These are phyloP conservation scores for Amanita thiersii DNA, from an alignment of 768 basidiomycete genomes.

Conservation along the genomic window DNA sequence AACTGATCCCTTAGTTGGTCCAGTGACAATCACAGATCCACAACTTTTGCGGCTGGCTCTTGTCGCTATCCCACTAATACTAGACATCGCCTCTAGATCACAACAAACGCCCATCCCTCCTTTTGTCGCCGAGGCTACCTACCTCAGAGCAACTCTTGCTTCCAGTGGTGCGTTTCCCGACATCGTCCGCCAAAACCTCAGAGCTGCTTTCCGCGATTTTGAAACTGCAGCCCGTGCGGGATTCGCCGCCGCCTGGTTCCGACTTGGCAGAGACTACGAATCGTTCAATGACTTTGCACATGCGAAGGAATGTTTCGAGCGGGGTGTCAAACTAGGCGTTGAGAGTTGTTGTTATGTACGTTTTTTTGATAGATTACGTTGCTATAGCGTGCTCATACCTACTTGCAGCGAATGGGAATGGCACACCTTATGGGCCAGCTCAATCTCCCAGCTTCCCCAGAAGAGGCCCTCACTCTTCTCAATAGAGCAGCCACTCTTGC, in stretches of 20 bases:
- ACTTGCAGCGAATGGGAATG: conserved; percentile 93
- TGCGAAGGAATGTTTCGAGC: conserved; percentile 82
- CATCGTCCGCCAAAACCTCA: conserved; percentile 55
- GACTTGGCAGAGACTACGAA: conserved; percentile 88
- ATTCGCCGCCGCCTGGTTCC: conserved; percentile 80
- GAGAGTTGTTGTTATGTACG: conserved; percentile 78
- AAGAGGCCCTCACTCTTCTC: conserved; percentile 62
- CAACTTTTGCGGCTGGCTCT: conserved; percentile 51
- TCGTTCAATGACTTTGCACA: conserved; percentile 65
- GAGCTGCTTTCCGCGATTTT: conserved; percentile 83
- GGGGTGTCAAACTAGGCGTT: conserved; percentile 67
- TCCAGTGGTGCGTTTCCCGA: conserved; percentile 67
- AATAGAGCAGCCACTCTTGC: conserved; percentile 71
- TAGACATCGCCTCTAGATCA: conserved; percentile 40
- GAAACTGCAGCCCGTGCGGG: conserved; percentile 78
- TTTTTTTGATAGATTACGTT: too few relatives aligned
- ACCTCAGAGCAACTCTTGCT: conserved; percentile 67
- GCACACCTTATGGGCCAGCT: conserved; percentile 88
- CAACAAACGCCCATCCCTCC: conserved; percentile 22
- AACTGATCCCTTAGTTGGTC: conserved; percentile 41
- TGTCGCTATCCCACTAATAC: conserved; percentile 55
- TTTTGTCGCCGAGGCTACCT: conserved; percentile 65
- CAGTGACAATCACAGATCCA: conserved; percentile 49
- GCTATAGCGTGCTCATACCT: neutral
- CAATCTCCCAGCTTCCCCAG: conserved; percentile 42